Conservation (phyloP, 768 basidiomycete species). For the Leccinum variicolor region DNA sequence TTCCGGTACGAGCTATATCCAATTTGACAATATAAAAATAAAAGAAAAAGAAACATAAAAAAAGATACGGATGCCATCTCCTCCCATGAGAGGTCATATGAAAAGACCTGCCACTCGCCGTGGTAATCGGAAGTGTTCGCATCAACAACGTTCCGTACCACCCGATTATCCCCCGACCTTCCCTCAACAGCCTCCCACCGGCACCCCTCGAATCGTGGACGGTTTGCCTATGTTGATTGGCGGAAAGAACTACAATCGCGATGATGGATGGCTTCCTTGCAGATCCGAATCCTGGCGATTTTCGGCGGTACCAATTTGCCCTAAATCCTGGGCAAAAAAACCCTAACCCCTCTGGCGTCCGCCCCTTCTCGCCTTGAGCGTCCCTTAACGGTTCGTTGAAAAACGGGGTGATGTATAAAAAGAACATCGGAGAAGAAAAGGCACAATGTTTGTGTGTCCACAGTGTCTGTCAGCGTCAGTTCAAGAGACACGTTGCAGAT, state of each 20-base stretch:
- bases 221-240: constrained; percentile 18
- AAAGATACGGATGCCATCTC: constrained; percentile 4
- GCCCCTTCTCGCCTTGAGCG: neutral
- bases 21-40: constrained; percentile 12
- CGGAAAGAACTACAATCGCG: constrained; percentile 8
- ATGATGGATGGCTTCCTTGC: constrained; percentile 18
- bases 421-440: neutral
- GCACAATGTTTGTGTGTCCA: neutral
- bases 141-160: constrained; percentile 8
- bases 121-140: constrained; percentile 21
- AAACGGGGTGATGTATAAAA: neutral
- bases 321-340: constrained; percentile 21
- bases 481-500: constrained; percentile 2
- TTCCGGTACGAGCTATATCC: constrained; percentile 12
- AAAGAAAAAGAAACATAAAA: constrained; percentile 2
- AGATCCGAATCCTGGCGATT: constrained; percentile 30
- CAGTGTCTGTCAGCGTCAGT: constrained; percentile 2
- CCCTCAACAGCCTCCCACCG: neutral
- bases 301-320: constrained; percentile 17
- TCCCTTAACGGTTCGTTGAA: neutral
- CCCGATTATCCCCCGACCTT: constrained; percentile 11
- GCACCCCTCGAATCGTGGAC: neutral
- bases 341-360: constrained; percentile 8
- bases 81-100: constrained; percentile 22
- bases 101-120: constrained; percentile 10